Percentiles rank a stretch among this genome's conserved stretches.
phyloP scores from a whole-genome alignment of 306 rosid species.

The Cucumis melo region DNA sequence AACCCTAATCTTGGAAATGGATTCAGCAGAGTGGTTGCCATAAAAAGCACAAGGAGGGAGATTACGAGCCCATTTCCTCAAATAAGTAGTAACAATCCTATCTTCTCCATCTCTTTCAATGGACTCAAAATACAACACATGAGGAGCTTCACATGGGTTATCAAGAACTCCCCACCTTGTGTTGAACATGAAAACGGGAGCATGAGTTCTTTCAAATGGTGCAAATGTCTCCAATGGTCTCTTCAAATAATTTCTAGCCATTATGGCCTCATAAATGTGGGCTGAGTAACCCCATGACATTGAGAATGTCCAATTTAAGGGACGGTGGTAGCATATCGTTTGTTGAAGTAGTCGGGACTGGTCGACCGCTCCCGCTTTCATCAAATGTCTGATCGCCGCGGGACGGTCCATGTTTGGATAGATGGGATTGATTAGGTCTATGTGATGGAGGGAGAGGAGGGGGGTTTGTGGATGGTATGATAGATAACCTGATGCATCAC shows the following conservation, averaged over 20 bases:
- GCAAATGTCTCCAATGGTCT: slow-evolving; percentile 33
- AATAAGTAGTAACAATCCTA: slow-evolving; percentile 13
- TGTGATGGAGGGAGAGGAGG: slow-evolving; percentile 33
- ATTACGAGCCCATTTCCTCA: slow-evolving; percentile 15
- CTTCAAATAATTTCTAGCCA: slow-evolving; percentile 19
- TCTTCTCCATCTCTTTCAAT: background rate
- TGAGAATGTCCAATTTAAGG: slow-evolving; percentile 35
- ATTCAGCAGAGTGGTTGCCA: slow-evolving; percentile 30
- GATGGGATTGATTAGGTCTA: slow-evolving; percentile 30
- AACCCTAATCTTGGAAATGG: slow-evolving; percentile 22
- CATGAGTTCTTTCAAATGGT: slow-evolving; percentile 15
- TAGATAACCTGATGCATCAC: slow-evolving; percentile 28
- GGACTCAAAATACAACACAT: slow-evolving; percentile 21
- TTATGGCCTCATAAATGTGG: slow-evolving; percentile 24
- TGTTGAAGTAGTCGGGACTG: slow-evolving; percentile 35
- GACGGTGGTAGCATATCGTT: slow-evolving; percentile 33
- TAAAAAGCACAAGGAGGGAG: slow-evolving; percentile 15
- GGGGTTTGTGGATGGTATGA: slow-evolving; percentile 31
- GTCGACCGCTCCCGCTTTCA: slow-evolving; percentile 21
- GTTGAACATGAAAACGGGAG: slow-evolving; percentile 32
- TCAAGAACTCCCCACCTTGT: slow-evolving; percentile 15
- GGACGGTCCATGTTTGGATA: slow-evolving; percentile 31
- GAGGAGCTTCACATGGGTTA: slow-evolving; percentile 39
- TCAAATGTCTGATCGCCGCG: slow-evolving; percentile 24
- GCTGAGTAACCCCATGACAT: slow-evolving; percentile 44